These are phyloP conservation scores for Parathielavia hyrcaniae DNA, from an alignment of 495 filamentous ascomycete species.

Conservation along the genomic window DNA sequence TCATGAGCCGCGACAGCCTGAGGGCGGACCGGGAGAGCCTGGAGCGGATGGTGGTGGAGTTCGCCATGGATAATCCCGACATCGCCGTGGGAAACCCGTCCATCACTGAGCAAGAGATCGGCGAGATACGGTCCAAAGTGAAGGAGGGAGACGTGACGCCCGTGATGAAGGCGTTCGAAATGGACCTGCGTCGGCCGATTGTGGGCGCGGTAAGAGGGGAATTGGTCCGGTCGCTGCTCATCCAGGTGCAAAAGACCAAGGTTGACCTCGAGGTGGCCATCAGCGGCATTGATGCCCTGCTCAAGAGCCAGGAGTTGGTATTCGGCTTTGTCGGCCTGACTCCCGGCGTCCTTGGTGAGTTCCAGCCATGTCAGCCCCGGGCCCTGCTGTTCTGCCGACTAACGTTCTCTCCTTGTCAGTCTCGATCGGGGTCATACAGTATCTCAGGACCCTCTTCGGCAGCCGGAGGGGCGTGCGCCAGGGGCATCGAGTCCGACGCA, in stretches of 20 bases:
- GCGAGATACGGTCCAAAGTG: conserved; percentile 66
- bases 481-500: conserved; percentile 55
- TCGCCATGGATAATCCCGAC: conserved; percentile 69
- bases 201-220: conserved; percentile 74
- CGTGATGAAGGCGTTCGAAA: conserved; percentile 83
- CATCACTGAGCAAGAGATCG: conserved; percentile 54
- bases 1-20: conserved; percentile 88
- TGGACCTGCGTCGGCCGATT: conserved; percentile 73
- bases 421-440: conserved; percentile 65
- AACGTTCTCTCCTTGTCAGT: conserved; percentile 40
- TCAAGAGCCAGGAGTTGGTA: conserved; percentile 94
- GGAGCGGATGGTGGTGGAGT: conserved; percentile 96
- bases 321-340: conserved; percentile 95
- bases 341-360: conserved; percentile 62
- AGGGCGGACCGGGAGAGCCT: conserved; percentile 83
- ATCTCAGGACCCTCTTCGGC: conserved; percentile 60
- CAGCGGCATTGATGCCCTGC: conserved; percentile 81
- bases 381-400: conserved; percentile 7
- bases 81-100: conserved; percentile 38
- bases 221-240: conserved; percentile 81
- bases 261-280: conserved; percentile 96
- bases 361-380: not conserved
- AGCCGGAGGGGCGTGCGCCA: conserved; percentile 57
- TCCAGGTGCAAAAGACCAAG: conserved; percentile 98
- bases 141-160: conserved; percentile 89